Evolutionary conservation across 2,329 filamentous ascomycete genomes (phyloP), one percentile per base, ranked within the genome.

Genomic region (Teratosphaeriaceae sp.): DNA sequence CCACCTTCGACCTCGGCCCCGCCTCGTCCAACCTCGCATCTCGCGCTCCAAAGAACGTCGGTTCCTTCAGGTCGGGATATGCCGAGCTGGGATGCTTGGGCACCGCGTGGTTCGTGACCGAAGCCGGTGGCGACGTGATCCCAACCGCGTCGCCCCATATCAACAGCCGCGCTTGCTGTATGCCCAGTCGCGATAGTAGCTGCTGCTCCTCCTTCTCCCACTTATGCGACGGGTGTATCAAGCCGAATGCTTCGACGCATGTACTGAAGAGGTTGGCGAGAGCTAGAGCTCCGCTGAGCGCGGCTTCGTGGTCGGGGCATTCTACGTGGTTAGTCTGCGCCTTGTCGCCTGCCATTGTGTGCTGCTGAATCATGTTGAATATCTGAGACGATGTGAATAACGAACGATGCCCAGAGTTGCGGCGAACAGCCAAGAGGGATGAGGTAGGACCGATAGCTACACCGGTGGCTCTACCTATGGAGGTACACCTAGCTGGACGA

Each of bases 111-210:
- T 62, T 58, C 19, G 68, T 69, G 40, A 71, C 68, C 1, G 57
- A 61, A 2, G 60, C 54, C 15, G 68, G 68, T 15, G 68, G 68
- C 16, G 66, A 66, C 16, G 62, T 64, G 21, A 73, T 65, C 19
- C 69, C 69, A 9, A 72, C 60, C 4, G 65, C 64, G 51, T 70
- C 66, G n/a, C 69, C 70, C 60, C 69, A 72, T 45, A 71, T 70
- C 43, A 73, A 58, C 35, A 73, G 60, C 20, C 69, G 61, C 27
- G 67, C 67, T 52, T 73, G 70, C 50, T 72, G 66, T 19, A 73
- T 61, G 41, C 69, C 69, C 5, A 72, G 56, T 40, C 65, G 63
- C 3, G 65, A 59, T 21, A 71, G 60, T 18, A 66, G 60, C 18
- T 70, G 60, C 47, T 68, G 67, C 48, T 73, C 68, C 12, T 60